Base-by-base conservation (phyloP, 352 stramenopile species). In the Globisporangium nodosum region DNA sequence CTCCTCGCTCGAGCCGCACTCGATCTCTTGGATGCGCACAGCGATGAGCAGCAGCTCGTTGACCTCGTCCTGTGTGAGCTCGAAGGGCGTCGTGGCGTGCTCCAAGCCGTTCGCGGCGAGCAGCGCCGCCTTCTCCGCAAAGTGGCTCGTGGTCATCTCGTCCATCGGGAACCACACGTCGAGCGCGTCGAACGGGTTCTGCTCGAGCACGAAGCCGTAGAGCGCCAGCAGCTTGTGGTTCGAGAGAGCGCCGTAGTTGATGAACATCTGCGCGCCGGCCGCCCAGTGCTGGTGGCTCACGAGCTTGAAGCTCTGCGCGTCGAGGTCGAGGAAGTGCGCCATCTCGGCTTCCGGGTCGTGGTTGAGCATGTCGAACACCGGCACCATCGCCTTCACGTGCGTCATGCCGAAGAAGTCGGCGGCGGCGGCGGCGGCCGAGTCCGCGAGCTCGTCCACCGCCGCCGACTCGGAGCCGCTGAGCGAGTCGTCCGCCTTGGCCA, bases 351-450 rank as follows among this genome's bases (percentile, higher is more conserved):
- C 68, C 11, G 81, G 79, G 61, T 90, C 74, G 63, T 94, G 81
- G 65, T 94, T 94, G 52, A 94, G 68, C 81, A 94, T 92, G 65
- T 94, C 84, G 46, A 94, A 94, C 27, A 94, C 84, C 0, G 84
- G 84, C 11, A 88, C 76, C 84, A 94, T 94, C 4, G 78, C 81
- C 63, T 94, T 94, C 53, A 87, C 68, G 21, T 62, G 63, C 52
- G 70, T 57, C 39, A 75, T 76, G 18, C 58, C 52, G n/a, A 56
- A 55, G 3, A 54, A 63, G 24, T n/a, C 47, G 6, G 37, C 30
- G 24, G 24, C 24, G 24, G 24, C 24, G 24, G 24, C 1, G 24
- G 24, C 24, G 1, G 24, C 45, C 3, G 27, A 49, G 12, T 54
- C 56, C 24, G 31, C 58, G 15, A 15, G 9, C 21, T 42, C 57